Conservation (phyloP, 1,284 basidiomycete species). For the Moniliella sp. region DNA sequence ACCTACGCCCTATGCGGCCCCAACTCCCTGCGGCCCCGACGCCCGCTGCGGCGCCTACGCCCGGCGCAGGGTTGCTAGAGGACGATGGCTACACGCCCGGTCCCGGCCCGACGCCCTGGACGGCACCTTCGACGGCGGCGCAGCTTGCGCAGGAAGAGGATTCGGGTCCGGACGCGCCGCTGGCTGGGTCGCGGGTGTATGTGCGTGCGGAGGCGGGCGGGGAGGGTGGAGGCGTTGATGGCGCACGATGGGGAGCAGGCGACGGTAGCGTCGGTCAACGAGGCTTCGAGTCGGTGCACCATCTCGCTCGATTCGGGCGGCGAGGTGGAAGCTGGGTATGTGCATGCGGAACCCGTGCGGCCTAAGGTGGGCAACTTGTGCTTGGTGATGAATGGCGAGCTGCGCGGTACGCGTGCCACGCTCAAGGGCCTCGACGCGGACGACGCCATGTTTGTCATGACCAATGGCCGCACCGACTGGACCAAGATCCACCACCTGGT, state of each 20-base stretch:
- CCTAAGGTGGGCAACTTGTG: background rate
- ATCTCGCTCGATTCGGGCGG: background rate
- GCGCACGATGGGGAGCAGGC: background rate
- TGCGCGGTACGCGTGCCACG: background rate
- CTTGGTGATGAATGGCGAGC: slow-evolving; percentile 1
- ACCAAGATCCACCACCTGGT: too few relatives aligned
- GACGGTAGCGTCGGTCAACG: background rate
- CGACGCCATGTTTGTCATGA: background rate
- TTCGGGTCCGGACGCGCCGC: background rate
- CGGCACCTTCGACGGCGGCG: background rate
- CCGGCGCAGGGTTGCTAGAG: background rate
- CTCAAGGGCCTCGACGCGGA: background rate
- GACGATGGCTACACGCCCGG: background rate
- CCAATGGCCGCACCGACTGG: too few relatives aligned
- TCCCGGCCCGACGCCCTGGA: background rate
- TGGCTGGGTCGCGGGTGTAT: background rate
- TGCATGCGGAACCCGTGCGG: background rate
- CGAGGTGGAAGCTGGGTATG: slow-evolving; percentile 1
- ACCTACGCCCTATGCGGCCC: background rate
- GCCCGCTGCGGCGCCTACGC: slow-evolving; percentile 1
- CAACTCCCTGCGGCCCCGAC: background rate
- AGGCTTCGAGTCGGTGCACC: background rate
- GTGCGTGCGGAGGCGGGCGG: background rate
- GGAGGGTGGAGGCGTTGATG: background rate
- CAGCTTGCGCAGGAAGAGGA: background rate